Base-by-base conservation (phyloP, 305 asterid species). In the Fraxinus sp. region DNA sequence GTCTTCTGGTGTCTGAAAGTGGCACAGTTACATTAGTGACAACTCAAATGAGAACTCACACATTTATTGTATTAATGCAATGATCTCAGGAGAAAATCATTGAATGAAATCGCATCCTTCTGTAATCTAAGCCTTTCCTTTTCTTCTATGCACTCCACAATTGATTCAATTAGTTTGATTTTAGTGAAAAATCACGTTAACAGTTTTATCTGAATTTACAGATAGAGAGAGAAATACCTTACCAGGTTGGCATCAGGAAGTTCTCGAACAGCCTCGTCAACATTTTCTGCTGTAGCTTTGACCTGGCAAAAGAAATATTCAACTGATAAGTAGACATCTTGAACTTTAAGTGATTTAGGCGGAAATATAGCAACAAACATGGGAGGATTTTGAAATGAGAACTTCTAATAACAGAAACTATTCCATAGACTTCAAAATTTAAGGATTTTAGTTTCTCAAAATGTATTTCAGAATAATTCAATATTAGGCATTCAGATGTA, bases 221-320 rank as follows among this genome's bases (percentile, higher is more conserved):
- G 82, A 81, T 46, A 80, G 89, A 87, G 92, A 85, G 93, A 85
- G 87, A 96, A 93, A 84, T 93, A 97, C 98, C 98, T 95, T 95
- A 97, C 99, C 98, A 57, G 93, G 93, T 96, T 96, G 97, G 99
- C 98, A 91, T 96, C 99, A 87, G 99, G 99, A 89, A 96, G 96
- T 86, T 96, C 99, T 89, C 99, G 87, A 68, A 94, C 98, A 82
- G 98, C 99, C 89, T 89, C 99, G 85, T 96, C 91, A 9, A 96
- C 97, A 87, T 96, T 91, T 92, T 89, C 98, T 77, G 98, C 98
- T 20, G 98, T 97, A 78, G 98, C 97, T 91, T 97, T 97, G 86
- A 97, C 98, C 99, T 95, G 91, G 82, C 46, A 79, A 85, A 10
- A 87, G 80, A 87, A 41, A 83, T 64, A 52, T 73, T 76, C 72